Evolutionary conservation across 2,329 filamentous ascomycete genomes (phyloP).

Genomic region (Claviceps sp.): DNA sequence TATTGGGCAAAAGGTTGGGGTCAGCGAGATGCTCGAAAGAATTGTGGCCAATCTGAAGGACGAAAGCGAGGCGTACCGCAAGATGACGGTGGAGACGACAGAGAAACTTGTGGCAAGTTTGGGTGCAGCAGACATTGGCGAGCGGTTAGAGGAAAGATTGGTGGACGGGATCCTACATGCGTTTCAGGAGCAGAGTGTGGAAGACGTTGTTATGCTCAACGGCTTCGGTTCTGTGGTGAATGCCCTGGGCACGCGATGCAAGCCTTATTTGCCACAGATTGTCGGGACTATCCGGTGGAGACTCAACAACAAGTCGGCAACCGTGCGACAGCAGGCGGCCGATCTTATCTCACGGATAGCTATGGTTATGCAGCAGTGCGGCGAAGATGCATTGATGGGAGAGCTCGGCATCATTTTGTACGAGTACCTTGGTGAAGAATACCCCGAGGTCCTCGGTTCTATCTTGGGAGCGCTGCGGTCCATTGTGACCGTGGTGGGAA

Average conservation of each 20-base stretch:
- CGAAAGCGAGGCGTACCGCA: slow-evolving; percentile 92
- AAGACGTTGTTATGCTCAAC: slow-evolving; percentile 92
- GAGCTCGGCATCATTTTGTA: slow-evolving; percentile 92
- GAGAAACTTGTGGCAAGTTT: slow-evolving; percentile 92
- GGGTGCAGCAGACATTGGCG: slow-evolving; percentile 85
- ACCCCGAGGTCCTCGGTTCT: slow-evolving; percentile 91
- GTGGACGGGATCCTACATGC: slow-evolving; percentile 92
- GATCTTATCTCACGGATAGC: slow-evolving; percentile 95
- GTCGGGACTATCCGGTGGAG: slow-evolving; percentile 94
- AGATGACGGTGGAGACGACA: slow-evolving; percentile 97
- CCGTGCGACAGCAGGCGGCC: slow-evolving; percentile 90
- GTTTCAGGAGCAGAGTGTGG: slow-evolving; percentile 96
- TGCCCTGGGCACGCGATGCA: slow-evolving; percentile 82
- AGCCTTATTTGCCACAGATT: slow-evolving; percentile 92
- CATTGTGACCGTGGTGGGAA: slow-evolving; percentile 95
- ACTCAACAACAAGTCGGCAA: slow-evolving; percentile 94
- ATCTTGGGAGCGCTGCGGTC: slow-evolving; percentile 90
- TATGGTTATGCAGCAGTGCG: slow-evolving; percentile 98
- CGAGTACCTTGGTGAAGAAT: slow-evolving; percentile 96
- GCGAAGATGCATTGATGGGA: slow-evolving; percentile 88
- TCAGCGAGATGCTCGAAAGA: slow-evolving; percentile 83
- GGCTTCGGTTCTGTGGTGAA: slow-evolving; percentile 97
- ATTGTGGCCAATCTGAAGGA: slow-evolving; percentile 95
- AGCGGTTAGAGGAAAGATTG: slow-evolving; percentile 81
- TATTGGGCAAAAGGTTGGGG: slow-evolving; percentile 93